phyloP scores from a whole-genome alignment of 1,284 basidiomycete genomes.

The Microbotryum intermedium region DNA sequence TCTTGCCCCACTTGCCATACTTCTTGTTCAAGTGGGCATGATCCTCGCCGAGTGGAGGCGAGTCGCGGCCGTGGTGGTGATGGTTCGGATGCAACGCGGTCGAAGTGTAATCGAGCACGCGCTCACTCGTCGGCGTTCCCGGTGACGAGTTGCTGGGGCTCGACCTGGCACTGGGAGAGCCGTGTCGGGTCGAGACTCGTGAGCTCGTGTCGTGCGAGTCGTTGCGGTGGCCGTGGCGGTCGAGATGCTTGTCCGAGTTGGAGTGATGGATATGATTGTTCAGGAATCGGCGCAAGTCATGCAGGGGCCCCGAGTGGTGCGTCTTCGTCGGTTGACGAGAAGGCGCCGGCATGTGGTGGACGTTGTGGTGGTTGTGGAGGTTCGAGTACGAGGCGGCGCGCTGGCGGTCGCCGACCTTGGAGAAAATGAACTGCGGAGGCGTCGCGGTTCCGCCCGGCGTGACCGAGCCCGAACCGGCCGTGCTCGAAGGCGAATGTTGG shows the following conservation, averaged over 20 bases:
- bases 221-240: constrained; percentile 17
- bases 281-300: constrained; percentile 84
- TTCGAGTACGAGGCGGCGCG: constrained; percentile 20
- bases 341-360: constrained; percentile 5
- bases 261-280: constrained; percentile 72
- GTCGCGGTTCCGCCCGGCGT: constrained; percentile 31
- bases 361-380: constrained; percentile 8
- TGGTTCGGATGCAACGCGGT: constrained; percentile 21
- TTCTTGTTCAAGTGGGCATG: constrained; percentile 92
- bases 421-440: constrained; percentile 36
- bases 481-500: background rate
- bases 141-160: constrained; percentile 24
- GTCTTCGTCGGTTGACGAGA: constrained; percentile 39
- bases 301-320: constrained; percentile 54
- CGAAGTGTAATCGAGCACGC: constrained; percentile 34
- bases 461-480: constrained; percentile 9
- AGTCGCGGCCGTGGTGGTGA: constrained; percentile 34
- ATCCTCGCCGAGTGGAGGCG: constrained; percentile 40
- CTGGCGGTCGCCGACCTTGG: constrained; percentile 27
- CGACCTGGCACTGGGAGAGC: constrained; percentile 12
- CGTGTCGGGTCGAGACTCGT: constrained; percentile 13
- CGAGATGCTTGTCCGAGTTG: constrained; percentile 34
- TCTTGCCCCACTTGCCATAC: constrained; percentile 97
- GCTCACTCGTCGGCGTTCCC: constrained; percentile 8
- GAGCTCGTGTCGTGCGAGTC: constrained; percentile 5